phyloP scores from a whole-genome alignment of 169 alveolate species.

The Ichthyophthirius multifiliis region DNA sequence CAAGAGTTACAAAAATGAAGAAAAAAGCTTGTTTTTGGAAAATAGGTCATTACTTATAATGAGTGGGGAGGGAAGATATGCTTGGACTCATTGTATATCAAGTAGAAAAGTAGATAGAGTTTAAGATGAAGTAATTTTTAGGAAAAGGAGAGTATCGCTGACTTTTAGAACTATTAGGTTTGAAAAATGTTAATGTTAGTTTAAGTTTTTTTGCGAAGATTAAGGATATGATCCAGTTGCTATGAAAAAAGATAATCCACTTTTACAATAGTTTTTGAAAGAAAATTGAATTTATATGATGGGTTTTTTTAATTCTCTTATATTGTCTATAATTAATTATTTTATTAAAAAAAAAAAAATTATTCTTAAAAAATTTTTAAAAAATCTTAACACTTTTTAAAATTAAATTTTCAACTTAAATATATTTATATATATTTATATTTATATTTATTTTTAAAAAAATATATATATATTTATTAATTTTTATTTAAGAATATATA shows the following conservation, averaged over 20 bases:
- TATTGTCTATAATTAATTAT: no score
- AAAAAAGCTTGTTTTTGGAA: conserved; percentile 45
- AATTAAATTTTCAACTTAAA: no score
- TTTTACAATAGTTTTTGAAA: no score
- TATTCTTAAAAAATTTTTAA: no score
- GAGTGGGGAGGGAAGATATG: conserved; percentile 69
- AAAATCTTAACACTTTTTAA: no score
- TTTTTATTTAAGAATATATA: no score
- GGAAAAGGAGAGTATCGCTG: conserved; percentile 67
- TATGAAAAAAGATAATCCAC: conserved; percentile 35
- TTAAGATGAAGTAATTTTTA: conserved; percentile 43
- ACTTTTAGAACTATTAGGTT: conserved; percentile 60
- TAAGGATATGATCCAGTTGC: conserved; percentile 38
- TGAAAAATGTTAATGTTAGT: conserved; percentile 52
- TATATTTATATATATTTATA: no score
- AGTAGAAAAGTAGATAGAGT: conserved; percentile 67
- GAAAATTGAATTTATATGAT: no score
- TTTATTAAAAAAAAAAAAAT: no score
- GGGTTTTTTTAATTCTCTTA: no score
- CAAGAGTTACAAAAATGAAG: conserved; percentile 48
- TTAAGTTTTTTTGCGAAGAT: conserved; percentile 56
- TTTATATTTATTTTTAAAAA: no score
- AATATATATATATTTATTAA: no score
- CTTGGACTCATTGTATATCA: conserved; percentile 64
- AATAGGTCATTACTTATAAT: conserved; percentile 54